phyloP scores from a whole-genome alignment of 2,329 filamentous ascomycete genomes.

The Tothia fuscella region DNA sequence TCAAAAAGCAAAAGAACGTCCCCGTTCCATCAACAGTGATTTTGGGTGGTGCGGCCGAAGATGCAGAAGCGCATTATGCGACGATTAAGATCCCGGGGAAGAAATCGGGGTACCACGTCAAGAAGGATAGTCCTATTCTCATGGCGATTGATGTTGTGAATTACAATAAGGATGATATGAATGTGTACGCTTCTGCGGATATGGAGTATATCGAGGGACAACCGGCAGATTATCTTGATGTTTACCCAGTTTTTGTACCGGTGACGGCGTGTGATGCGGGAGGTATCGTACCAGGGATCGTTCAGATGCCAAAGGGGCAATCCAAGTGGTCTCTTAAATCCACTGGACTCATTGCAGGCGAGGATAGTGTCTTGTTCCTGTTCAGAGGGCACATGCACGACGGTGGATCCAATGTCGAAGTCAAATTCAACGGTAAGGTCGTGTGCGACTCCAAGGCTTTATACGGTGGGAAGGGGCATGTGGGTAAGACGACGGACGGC shows the following conservation, averaged over 20 bases:
- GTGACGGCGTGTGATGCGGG: slow-evolving; percentile 2
- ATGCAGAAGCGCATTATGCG: slow-evolving; percentile 2
- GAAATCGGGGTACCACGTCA: slow-evolving; percentile 8
- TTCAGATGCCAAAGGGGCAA: background rate
- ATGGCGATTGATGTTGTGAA: slow-evolving; percentile 5
- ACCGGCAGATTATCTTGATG: slow-evolving; percentile 2
- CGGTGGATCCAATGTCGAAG: slow-evolving; percentile 1
- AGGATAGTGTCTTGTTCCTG: slow-evolving; percentile 6
- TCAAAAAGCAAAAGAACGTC: background rate
- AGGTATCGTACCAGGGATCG: background rate
- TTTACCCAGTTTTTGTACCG: slow-evolving; percentile 1
- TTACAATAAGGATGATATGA: slow-evolving; percentile 4
- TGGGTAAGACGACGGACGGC: background rate
- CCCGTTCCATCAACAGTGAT: slow-evolving; percentile 5
- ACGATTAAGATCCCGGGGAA: background rate
- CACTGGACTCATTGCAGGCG: background rate
- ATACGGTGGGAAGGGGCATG: slow-evolving; percentile 5
- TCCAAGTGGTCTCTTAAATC: background rate
- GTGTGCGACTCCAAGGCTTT: slow-evolving; percentile 7
- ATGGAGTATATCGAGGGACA: slow-evolving; percentile 7
- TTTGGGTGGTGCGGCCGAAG: slow-evolving; percentile 7
- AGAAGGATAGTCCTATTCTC: slow-evolving; percentile 4
- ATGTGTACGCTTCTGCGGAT: slow-evolving; percentile 4
- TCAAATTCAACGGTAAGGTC: slow-evolving; percentile 2
- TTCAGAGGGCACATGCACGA: slow-evolving; percentile 9